Conservation (phyloP, 768 basidiomycete species). For the Psilocybe cubensis region DNA sequence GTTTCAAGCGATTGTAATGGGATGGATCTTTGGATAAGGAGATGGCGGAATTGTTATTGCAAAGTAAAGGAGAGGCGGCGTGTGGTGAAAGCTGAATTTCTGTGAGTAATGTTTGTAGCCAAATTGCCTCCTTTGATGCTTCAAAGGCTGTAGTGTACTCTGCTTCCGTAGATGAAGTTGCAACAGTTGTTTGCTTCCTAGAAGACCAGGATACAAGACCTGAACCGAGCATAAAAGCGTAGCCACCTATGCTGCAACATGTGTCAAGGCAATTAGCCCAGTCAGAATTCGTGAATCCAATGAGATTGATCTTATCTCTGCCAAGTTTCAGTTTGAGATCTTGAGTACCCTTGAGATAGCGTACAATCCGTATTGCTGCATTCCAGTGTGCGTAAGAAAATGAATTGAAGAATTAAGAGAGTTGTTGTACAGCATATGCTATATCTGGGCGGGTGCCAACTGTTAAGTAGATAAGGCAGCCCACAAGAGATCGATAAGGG, state of each 20-base stretch:
- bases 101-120: constrained; percentile 15
- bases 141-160: constrained; percentile 47
- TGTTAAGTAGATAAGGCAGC: constrained; percentile 13
- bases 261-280: constrained; percentile 29
- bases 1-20: constrained; percentile 41
- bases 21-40: constrained; percentile 34
- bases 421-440: constrained; percentile 12
- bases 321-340: constrained; percentile 17
- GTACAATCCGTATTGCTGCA: constrained; percentile 24
- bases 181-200: constrained; percentile 35
- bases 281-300: constrained; percentile 28
- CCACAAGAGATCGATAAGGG: constrained; percentile 21
- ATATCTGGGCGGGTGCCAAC: constrained; percentile 12
- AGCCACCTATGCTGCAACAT: constrained; percentile 23
- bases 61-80: constrained; percentile 12
- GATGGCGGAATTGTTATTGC: constrained; percentile 43
- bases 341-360: constrained; percentile 23
- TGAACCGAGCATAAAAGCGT: constrained; percentile 23
- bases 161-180: constrained; percentile 37
- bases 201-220: constrained; percentile 33
- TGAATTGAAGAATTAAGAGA: constrained; percentile 31
- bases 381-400: constrained; percentile 28
- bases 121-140: constrained; percentile 25
- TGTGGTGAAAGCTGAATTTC: constrained; percentile 7
- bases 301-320: constrained; percentile 18